A percentile compares a stretch with the other conserved stretches of the same genome.
These are phyloP conservation scores for Lactifluus rugatus DNA, from an alignment of 768 basidiomycete genomes.

Conservation along the genomic window DNA sequence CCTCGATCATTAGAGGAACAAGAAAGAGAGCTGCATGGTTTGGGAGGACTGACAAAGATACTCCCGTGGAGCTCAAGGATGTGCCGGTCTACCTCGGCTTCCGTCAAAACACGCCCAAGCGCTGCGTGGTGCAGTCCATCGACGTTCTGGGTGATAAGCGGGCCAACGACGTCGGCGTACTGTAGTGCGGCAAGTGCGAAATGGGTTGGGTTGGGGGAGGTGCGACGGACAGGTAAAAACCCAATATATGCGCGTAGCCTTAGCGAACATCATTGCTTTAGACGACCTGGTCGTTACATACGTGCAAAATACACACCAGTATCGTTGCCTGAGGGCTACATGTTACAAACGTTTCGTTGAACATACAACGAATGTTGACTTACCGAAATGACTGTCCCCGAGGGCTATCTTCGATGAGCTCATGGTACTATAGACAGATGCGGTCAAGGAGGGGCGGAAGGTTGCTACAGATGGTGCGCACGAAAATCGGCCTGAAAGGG, in stretches of 20 bases:
- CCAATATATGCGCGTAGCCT: conserved; percentile 71
- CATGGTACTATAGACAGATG: conserved; percentile 47
- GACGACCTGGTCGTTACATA: neutral
- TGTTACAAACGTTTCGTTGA: neutral
- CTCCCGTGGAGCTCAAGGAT: conserved; percentile 87
- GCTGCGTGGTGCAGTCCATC: conserved; percentile 90
- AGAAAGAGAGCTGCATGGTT: neutral
- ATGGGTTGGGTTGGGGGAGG: conserved; percentile 84
- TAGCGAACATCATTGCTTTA: conserved; percentile 4
- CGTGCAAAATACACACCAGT: conserved; percentile 44
- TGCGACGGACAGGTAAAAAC: conserved; percentile 78
- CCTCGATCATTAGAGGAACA: neutral
- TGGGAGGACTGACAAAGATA: conserved; percentile 47
- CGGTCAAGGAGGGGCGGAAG: conserved; percentile 8
- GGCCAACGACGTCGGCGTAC: conserved; percentile 47
- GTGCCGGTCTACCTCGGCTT: conserved; percentile 27
- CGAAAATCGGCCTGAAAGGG: conserved; percentile 22
- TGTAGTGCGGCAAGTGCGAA: conserved; percentile 79
- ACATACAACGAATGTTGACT: conserved; percentile 18
- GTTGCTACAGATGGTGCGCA: neutral
- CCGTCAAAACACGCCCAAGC: conserved; percentile 36
- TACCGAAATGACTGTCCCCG: conserved; percentile 67
- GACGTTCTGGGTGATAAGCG: conserved; percentile 84
- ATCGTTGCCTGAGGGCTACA: conserved; percentile 53
- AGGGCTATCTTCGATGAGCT: conserved; percentile 62